Evolutionary conservation across 306 rosid genomes (phyloP).

Genomic region (Cucurbita ficifolia): DNA sequence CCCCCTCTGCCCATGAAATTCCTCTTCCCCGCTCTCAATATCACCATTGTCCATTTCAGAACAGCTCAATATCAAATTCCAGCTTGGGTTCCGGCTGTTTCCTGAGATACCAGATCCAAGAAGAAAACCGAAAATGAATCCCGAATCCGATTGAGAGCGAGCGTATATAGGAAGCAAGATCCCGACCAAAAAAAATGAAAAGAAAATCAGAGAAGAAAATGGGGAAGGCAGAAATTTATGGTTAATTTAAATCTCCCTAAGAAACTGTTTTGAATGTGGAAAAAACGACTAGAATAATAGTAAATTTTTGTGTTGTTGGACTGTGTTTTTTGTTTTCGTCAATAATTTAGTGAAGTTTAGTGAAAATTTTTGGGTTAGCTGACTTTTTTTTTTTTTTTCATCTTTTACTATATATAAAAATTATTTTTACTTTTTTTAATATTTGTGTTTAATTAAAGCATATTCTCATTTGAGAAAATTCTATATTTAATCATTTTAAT

Average conservation of each 20-base stretch:
- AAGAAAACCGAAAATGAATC: background rate
- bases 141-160: conserved; percentile 1
- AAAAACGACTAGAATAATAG: no score
- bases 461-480: no score
- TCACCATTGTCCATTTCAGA: conserved; percentile 56
- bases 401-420: background rate
- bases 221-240: background rate
- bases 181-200: background rate
- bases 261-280: conserved; percentile 4
- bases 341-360: no score
- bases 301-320: background rate
- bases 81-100: background rate
- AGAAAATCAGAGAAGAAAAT: background rate
- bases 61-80: background rate
- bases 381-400: background rate
- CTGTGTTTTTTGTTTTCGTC: background rate
- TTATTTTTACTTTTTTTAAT: background rate
- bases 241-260: background rate
- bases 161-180: background rate
- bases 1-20: conserved; percentile 39
- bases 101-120: background rate
- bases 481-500: no score
- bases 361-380: background rate
- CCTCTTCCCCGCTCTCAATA: conserved; percentile 64
- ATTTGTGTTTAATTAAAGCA: no score